phyloP scores from a whole-genome alignment of 495 filamentous ascomycete species.

The Daldinia bambusicola region DNA sequence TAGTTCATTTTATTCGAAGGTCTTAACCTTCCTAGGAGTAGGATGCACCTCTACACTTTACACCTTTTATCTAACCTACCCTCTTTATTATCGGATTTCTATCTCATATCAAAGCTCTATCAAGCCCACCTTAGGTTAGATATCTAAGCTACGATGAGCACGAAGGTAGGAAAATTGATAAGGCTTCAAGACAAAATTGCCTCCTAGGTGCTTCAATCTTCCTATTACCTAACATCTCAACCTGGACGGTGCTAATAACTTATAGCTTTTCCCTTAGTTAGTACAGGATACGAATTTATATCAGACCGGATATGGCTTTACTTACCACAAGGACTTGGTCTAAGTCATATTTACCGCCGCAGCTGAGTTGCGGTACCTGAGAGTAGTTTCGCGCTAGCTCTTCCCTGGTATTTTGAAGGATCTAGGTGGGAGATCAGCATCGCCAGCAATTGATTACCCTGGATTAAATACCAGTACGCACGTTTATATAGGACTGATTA shows the following conservation, averaged over 20 bases:
- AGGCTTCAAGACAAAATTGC: too few species aligned
- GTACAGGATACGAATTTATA: not conserved
- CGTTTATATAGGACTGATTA: constrained; percentile 63
- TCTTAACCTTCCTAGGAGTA: not conserved
- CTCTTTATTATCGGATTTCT: too few species aligned
- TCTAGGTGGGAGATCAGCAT: constrained; percentile 37
- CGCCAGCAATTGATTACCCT: constrained; percentile 11
- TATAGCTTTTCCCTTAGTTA: constrained; percentile 11
- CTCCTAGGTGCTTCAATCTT: not conserved
- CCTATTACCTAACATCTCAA: not conserved
- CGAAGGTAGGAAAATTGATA: too few species aligned
- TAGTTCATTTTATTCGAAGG: not conserved
- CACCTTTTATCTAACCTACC: not conserved
- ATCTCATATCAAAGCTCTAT: too few species aligned
- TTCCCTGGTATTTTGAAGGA: constrained; percentile 60
- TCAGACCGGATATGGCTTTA: constrained; percentile 26
- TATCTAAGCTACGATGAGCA: too few species aligned
- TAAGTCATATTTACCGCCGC: constrained; percentile 58
- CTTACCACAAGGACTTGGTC: constrained; percentile 54
- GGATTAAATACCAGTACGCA: constrained; percentile 35
- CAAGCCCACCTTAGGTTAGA: too few species aligned
- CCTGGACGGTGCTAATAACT: not conserved
- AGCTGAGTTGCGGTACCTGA: constrained; percentile 65
- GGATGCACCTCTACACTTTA: not conserved
- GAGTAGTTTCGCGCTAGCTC: constrained; percentile 59